Conservation (phyloP, 2,329 filamentous ascomycete genomes). For the Daldinia sp. region DNA sequence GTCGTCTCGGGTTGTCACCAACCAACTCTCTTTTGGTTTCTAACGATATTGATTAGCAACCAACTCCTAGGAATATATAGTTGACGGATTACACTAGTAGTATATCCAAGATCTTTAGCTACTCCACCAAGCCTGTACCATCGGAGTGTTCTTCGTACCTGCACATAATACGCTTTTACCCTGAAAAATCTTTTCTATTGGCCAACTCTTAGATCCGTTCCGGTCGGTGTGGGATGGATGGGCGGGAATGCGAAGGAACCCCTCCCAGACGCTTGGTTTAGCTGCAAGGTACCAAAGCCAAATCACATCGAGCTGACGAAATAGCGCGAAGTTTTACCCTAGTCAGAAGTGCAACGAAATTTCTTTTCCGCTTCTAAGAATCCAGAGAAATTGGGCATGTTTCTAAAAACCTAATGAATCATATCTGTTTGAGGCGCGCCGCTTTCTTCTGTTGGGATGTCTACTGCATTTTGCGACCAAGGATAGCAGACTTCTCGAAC, state of each 20-base stretch:
- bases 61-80: background rate
- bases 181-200: constrained; percentile 13
- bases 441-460: background rate
- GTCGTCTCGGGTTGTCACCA: constrained; percentile 32
- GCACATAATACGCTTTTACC: constrained; percentile 5
- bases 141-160: background rate
- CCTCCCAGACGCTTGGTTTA: constrained; percentile 19
- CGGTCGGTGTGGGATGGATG: constrained; percentile 26
- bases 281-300: constrained; percentile 36
- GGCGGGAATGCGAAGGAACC: constrained; percentile 29
- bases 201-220: constrained; percentile 1
- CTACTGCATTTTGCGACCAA: background rate
- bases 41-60: too few species aligned
- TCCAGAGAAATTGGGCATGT: constrained; percentile 1
- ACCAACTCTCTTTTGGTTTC: constrained; percentile 15
- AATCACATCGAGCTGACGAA: constrained; percentile 34
- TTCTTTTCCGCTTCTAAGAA: background rate
- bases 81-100: background rate
- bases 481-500: background rate
- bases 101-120: too few species aligned
- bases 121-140: background rate
- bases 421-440: background rate
- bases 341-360: constrained; percentile 11
- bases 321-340: constrained; percentile 30
- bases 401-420: constrained; percentile 1